Conservation (phyloP, 139 green algal genomes). For the Picochlorum sp. region DNA sequence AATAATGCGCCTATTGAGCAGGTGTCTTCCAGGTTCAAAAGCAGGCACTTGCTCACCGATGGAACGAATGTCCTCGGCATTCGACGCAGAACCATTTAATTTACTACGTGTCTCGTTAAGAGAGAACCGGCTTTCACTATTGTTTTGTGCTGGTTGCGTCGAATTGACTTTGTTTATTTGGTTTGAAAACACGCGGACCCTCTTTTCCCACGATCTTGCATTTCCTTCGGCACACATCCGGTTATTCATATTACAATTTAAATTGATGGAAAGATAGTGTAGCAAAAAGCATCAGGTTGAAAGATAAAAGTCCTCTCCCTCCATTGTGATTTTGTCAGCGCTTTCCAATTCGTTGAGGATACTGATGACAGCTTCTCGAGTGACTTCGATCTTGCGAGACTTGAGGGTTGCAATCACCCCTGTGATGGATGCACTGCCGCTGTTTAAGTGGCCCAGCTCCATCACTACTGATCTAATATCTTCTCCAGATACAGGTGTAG, state of each 20-base stretch:
- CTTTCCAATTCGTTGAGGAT: constrained; percentile 17
- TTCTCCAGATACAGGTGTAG: constrained; percentile 1
- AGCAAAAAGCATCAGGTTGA: constrained; percentile 7
- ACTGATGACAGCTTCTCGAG: constrained; percentile 3
- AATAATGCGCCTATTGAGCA: constrained; percentile 17
- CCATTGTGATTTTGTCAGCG: constrained; percentile 14
- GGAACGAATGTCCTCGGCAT: neutral
- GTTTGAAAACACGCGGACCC: no score
- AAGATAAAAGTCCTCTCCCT: constrained; percentile 27
- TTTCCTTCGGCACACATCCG: no score
- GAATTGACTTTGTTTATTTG: no score
- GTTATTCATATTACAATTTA: no score
- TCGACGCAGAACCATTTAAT: neutral
- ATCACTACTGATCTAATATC: constrained; percentile 14
- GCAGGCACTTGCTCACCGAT: no score
- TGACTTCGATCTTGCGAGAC: constrained; percentile 4
- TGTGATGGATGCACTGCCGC: constrained; percentile 15
- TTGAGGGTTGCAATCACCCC: constrained; percentile 20
- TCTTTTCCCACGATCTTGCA: no score
- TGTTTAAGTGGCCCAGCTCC: constrained; percentile 6
- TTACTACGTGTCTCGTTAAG: neutral
- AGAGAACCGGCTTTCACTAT: no score
- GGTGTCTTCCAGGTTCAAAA: neutral
- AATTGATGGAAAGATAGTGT: no score
- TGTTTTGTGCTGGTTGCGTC: no score